Evolutionary conservation across 163 green algal species (phyloP).

Genomic region (Smithsoniella earleae): DNA sequence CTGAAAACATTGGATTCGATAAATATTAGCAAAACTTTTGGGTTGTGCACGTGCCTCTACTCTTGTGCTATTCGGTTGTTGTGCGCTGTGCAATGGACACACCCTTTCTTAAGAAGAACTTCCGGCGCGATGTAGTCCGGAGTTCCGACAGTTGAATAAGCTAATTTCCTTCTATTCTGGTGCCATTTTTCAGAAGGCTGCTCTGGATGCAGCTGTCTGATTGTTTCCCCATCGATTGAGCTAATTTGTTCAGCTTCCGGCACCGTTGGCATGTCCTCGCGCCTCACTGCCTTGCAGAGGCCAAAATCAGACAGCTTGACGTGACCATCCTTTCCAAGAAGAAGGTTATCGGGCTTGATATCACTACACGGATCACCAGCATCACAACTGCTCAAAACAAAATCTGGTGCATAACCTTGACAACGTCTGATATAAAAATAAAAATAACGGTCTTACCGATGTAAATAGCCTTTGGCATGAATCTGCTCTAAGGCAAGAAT

Average conservation of each 20-base stretch:
- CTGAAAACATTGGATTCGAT: too few relatives aligned
- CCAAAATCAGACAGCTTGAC: slow-evolving; percentile 97
- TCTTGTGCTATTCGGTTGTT: too few relatives aligned
- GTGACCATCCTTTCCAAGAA: slow-evolving; percentile 76
- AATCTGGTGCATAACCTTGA: too few relatives aligned
- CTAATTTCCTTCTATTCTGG: slow-evolving; percentile 67
- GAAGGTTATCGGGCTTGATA: slow-evolving; percentile 98
- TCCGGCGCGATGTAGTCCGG: slow-evolving; percentile 98
- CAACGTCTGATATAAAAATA: too few relatives aligned
- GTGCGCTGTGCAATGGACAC: too few relatives aligned
- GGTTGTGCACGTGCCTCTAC: too few relatives aligned
- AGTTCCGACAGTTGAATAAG: slow-evolving; percentile 92
- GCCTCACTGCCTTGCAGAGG: slow-evolving; percentile 85
- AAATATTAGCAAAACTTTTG: too few relatives aligned
- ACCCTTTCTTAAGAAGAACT: slow-evolving; percentile 91
- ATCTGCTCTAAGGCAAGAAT: slow-evolving; percentile 85
- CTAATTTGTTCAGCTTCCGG: slow-evolving; percentile 34
- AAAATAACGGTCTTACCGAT: slow-evolving; percentile 67
- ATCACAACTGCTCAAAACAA: too few relatives aligned
- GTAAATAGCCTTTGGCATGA: slow-evolving; percentile 86
- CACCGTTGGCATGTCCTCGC: slow-evolving; percentile 49
- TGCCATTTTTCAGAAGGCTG: slow-evolving; percentile 52
- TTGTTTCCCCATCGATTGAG: background rate
- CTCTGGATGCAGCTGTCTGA: slow-evolving; percentile 1
- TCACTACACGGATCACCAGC: slow-evolving; percentile 71